Base-by-base conservation (phyloP, 495 filamentous ascomycete species). In the Melanomma pulvis-pyrius region DNA sequence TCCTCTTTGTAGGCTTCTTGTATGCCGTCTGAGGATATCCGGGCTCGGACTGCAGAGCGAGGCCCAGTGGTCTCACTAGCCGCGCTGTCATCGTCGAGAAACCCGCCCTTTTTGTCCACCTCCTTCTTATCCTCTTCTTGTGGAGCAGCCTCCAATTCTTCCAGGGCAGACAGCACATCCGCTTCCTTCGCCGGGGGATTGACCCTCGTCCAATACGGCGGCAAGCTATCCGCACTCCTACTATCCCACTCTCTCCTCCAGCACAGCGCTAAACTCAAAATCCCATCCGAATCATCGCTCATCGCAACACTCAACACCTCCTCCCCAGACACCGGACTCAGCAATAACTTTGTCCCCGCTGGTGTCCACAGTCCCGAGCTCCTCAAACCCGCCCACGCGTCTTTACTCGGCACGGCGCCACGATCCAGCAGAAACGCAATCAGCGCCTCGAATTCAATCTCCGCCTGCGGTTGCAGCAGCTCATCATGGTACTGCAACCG, bases 401-500 rank as follows among this genome's bases (percentile, higher is more conserved):
- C 82, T 1, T 81, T 68, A 65, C 84, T 81, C 0, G 86, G 86
- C 49, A 86, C 77, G 0, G 85, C 87, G 0, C 87, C 87, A 1
- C 87, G 73, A 71, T 89, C 87, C 8, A 89, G 74, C 41, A 89
- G 73, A 68, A 88, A 88, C 17, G 77, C 80, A 1, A 89, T 69
- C 5, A 89, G 78, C 65, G 84, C 80, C 47, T 86, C 84, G 63
- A 88, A 87, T 22, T 81, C 81, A 53, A 88, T 79, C 61, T 89
- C 86, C 19, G 87, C 87, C 70, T 89, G 87, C 1, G 86, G 86
- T 63, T 86, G 82, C 21, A 82, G 75, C 48, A 90, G 75, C 73
- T 90, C 85, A 59, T 89, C 87, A 49, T 82, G 82, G 58, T 88
- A 89, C 71, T 88, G 84, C 41, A 88, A 72, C 26, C 86, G 77